phyloP scores from a whole-genome alignment of 2,329 filamentous ascomycete species.

The Leptographium procerum region DNA sequence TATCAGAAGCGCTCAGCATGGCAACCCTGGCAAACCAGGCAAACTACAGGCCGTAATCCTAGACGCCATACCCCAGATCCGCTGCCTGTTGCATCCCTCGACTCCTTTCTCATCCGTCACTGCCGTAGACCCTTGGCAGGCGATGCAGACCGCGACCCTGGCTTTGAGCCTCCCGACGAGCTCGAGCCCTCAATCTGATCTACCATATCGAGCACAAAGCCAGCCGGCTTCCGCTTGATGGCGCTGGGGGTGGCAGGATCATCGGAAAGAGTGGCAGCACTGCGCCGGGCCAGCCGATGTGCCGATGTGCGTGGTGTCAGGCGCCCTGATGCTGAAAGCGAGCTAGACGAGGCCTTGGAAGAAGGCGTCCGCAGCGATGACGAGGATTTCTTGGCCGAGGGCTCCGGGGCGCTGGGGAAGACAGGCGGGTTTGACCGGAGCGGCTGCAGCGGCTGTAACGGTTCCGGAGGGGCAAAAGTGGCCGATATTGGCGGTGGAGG shows the following conservation, averaged over 20 bases:
- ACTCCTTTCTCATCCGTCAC: neutral
- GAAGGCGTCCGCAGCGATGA: neutral
- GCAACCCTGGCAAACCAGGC: too few relatives aligned
- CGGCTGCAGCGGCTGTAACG: neutral
- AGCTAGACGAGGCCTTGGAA: neutral
- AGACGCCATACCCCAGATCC: neutral
- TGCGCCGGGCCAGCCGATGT: slow-evolving; percentile 14
- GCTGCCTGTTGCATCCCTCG: neutral
- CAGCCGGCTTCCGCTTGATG: slow-evolving; percentile 5
- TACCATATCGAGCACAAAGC: slow-evolving; percentile 41
- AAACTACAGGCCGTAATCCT: neutral
- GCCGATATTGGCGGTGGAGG: neutral
- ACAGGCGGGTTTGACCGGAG: neutral
- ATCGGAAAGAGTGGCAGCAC: slow-evolving; percentile 33
- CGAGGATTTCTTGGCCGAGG: neutral
- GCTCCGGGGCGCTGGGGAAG: neutral
- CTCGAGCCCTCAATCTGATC: slow-evolving; percentile 35
- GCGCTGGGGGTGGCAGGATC: slow-evolving; percentile 13
- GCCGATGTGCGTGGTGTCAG: neutral
- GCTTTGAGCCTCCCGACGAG: neutral
- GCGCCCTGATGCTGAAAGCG: neutral
- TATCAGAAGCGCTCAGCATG: neutral
- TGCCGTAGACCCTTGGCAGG: neutral
- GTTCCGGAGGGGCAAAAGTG: neutral
- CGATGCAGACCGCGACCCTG: neutral